Evolutionary conservation across 2,329 filamentous ascomycete genomes (phyloP), one percentile per base, ranked within the genome.

Genomic region (Penicillium olsonii): DNA sequence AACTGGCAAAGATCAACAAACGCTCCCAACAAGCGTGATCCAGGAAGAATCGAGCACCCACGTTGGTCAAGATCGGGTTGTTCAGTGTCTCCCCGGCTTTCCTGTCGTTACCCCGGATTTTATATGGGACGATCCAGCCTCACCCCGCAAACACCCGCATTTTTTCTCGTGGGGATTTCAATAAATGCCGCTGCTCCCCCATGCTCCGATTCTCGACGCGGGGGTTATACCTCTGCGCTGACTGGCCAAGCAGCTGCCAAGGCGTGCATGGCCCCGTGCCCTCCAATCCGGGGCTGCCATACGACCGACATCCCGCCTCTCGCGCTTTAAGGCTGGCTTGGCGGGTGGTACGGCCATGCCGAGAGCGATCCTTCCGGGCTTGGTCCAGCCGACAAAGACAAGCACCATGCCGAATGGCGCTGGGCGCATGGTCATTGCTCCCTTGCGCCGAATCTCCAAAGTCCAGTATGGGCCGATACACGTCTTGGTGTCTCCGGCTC

Each of bases 191-290:
- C 35, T 31, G 44, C 35, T 14, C 44, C 39, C 42, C 46, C 45
- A 50, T 50, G 7, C 44, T 35, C 29, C 53, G 45, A 38, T 26
- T 35, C 18, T 44, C 42, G 35, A 48, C 53, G 53, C 42, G 50
- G 39, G 48, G 46, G 48, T n/a, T 18, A 48, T 53, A 14, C 50
- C 48, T 56, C 52, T 56, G 47, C 43, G 50, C 31, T 48, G 20
- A 46, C 40, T 37, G 42, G 54, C 60, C 59, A 62, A 62, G 57
- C 48, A 49, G n/a, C 15, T 38, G 60, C 59, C 59, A 63, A 62
- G 60, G 44, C 24, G 42, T 51, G 56, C 37, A 51, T 46, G 52
- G 37, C 45, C 48, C 44, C 45, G 42, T 57, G 40, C 50, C 42
- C 43, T 45, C 54, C 54, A 53, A 53, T 55, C n/a, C 24, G 5